These are phyloP conservation scores for Nitzschia sp. DNA, from an alignment of 108 stramenopile species.

Conservation along the genomic window DNA sequence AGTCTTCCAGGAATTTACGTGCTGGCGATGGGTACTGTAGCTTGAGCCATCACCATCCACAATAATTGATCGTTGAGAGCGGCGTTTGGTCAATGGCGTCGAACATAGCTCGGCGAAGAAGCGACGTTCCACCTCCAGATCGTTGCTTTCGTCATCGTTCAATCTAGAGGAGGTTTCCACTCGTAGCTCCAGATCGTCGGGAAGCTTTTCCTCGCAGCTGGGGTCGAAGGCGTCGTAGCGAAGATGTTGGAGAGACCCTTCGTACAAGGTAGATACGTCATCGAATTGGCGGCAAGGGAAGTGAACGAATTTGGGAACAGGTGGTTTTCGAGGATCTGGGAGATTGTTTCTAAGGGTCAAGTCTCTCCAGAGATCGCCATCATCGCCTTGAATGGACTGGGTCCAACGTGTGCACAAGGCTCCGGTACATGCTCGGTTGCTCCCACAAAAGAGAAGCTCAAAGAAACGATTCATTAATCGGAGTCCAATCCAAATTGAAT, in stretches of 20 bases:
- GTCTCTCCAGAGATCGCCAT: conserved; percentile 26
- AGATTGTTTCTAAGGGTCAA: conserved; percentile 6
- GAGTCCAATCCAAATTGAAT: not conserved
- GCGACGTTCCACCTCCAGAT: conserved; percentile 21
- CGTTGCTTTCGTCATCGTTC: conserved; percentile 13
- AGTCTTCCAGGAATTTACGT: not conserved
- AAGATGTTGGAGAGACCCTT: not conserved
- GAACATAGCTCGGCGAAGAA: conserved; percentile 12
- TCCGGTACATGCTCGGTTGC: conserved; percentile 1
- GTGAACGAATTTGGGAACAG: conserved; percentile 25
- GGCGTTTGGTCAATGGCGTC: not conserved
- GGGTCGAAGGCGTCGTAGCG: conserved; percentile 2
- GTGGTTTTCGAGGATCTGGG: conserved; percentile 2
- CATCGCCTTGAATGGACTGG: conserved; percentile 6
- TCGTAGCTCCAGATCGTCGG: conserved; percentile 16
- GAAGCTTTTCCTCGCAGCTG: not conserved
- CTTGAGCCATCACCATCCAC: conserved; percentile 13
- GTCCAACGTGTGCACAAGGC: conserved; percentile 5
- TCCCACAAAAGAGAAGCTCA: conserved; percentile 9
- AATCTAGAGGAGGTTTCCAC: not conserved
- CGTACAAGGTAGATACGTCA: conserved; percentile 21
- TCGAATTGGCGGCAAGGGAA: not conserved
- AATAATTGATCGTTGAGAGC: not conserved
- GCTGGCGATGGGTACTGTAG: conserved; percentile 13
- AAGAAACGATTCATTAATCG: not conserved